Percentiles rank a stretch among this genome's conserved stretches.
Conservation (phyloP, 108 stramenopile species). For the Poteriospumella lacustris region DNA sequence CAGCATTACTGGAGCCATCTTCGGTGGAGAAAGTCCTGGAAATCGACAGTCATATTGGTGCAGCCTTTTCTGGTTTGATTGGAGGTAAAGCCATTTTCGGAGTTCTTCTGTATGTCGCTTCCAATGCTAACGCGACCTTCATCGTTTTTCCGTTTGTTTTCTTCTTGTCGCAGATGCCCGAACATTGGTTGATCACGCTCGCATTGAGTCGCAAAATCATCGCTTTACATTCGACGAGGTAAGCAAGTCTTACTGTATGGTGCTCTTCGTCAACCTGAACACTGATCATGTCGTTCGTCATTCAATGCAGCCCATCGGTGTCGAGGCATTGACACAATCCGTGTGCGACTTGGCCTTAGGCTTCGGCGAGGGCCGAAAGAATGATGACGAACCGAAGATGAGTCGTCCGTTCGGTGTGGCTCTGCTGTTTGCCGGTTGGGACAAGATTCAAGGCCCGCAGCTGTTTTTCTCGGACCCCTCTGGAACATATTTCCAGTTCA, state of each 20-base stretch:
- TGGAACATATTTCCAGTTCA: conserved; percentile 95
- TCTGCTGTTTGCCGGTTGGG: conserved; percentile 88
- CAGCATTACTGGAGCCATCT: conserved; percentile 78
- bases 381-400: conserved; percentile 74
- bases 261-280: too few relatives aligned
- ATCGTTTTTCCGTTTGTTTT: not conserved
- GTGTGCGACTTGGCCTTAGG: conserved; percentile 95
- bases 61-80: conserved; percentile 93
- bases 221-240: conserved; percentile 89
- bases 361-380: conserved; percentile 79
- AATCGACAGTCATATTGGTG: conserved; percentile 90
- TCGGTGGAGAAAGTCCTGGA: conserved; percentile 92
- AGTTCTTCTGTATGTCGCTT: too few relatives aligned
- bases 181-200: conserved; percentile 95
- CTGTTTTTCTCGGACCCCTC: conserved; percentile 95
- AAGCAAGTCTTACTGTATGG: not conserved
- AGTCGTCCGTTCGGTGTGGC: conserved; percentile 97
- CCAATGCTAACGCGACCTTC: too few relatives aligned
- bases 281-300: too few relatives aligned
- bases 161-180: conserved; percentile 32
- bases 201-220: conserved; percentile 99
- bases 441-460: conserved; percentile 83
- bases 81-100: conserved; percentile 46
- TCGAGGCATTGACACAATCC: conserved; percentile 94
- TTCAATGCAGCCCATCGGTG: conserved; percentile 78